These are phyloP conservation scores for Tricladium varicosporioides DNA, from an alignment of 2,329 filamentous ascomycete species.

Conservation along the genomic window DNA sequence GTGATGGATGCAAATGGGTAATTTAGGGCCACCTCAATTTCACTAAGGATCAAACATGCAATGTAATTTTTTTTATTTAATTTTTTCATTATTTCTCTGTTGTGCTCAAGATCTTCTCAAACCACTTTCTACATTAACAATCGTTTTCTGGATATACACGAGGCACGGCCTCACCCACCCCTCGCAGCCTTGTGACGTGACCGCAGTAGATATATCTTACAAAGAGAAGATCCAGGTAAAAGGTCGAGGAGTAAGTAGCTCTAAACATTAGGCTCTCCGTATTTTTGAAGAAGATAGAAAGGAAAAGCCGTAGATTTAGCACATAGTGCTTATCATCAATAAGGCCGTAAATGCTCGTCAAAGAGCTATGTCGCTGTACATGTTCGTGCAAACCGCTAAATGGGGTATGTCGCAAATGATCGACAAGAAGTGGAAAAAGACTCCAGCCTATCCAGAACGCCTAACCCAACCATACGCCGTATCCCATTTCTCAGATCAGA, in stretches of 20 bases:
- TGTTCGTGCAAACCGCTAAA: slow-evolving; percentile 23
- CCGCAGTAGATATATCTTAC: slow-evolving; percentile 28
- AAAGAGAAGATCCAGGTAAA: slow-evolving; percentile 28
- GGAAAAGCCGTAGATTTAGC: slow-evolving; percentile 20
- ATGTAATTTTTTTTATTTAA: slow-evolving; percentile 1
- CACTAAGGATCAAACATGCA: too few species aligned
- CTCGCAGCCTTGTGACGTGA: slow-evolving; percentile 26
- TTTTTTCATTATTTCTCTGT: slow-evolving; percentile 6
- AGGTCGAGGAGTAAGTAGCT: slow-evolving; percentile 23
- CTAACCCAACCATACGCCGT: slow-evolving; percentile 28
- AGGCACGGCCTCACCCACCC: slow-evolving; percentile 6
- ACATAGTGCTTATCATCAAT: slow-evolving; percentile 20
- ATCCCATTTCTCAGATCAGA: slow-evolving; percentile 24
- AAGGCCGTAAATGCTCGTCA: slow-evolving; percentile 20
- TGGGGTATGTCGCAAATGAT: slow-evolving; percentile 27
- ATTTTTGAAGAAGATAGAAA: slow-evolving; percentile 15
- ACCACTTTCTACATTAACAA: neutral
- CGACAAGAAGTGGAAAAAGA: slow-evolving; percentile 25
- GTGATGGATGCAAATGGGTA: too few species aligned
- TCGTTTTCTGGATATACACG: slow-evolving; percentile 8
- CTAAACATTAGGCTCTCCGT: slow-evolving; percentile 31
- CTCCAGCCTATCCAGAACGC: slow-evolving; percentile 32
- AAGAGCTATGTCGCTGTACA: slow-evolving; percentile 10
- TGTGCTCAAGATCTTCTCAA: slow-evolving; percentile 1
- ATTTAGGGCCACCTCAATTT: too few species aligned